Evolutionary conservation across 2,329 filamentous ascomycete species (phyloP), one percentile per base, ranked within the genome.

Genomic region (Arthrobotrys sinensis): DNA sequence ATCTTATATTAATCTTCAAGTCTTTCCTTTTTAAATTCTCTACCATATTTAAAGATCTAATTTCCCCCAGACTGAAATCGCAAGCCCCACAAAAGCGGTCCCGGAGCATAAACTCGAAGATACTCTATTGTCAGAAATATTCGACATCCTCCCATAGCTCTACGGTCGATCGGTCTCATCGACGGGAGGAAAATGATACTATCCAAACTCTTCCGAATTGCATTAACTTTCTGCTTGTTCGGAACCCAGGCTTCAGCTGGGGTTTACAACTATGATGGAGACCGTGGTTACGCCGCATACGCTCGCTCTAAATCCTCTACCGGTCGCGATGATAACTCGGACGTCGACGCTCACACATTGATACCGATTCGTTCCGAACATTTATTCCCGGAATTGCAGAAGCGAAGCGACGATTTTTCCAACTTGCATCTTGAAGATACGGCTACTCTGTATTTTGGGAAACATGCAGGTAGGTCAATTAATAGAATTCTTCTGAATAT

Each of bases 341-440:
- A 7, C 43, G 1, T 11, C 38, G 38, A 46, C 8, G 2, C 21
- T 11, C 64, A 55, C 32, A 45, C 11, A 11, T n/a, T 62, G 4
- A 10, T 62, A 19, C 66, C 53, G 21, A 62, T 70, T 16, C 38
- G 66, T 10, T 43, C n/a, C 3, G 53, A 62, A 32, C 53, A 40
- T 62, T 10, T 62, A 19, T 70, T 48, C 32, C 66, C 66, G n/a
- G 28, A 62, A 16, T 32, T 62, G 7, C 53, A 70, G 12, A 70
- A 70, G n/a, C 43, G 66, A 40, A 50, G 43, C 28, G 45, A 62
- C 14, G 53, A 70, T 32, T 6, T 52, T 19, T 62, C 66, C 16
- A 60, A 24, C 19, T 14, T 62, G 16, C 66, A 62, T 52, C 66
- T 62, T 40, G 46, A 62, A 32, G 66, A 70, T 4, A 38, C 19